A percentile compares a stretch with the other conserved stretches of the same genome.
These are phyloP conservation scores for Cladosporium colombiae DNA, from an alignment of 2,329 filamentous ascomycete species.

Conservation along the genomic window DNA sequence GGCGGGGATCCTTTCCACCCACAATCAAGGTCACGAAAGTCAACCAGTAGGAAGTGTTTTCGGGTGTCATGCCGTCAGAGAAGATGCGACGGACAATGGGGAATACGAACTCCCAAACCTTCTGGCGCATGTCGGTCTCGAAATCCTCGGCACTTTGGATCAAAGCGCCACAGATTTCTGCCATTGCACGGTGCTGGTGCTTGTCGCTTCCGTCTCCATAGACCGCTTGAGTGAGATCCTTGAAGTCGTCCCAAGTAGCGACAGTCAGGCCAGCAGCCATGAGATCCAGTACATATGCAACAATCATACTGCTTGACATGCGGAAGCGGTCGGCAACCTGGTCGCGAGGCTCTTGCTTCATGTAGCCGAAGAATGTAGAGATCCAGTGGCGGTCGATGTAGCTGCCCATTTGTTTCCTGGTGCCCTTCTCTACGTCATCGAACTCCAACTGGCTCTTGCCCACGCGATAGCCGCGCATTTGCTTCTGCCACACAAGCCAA, in stretches of 20 bases:
- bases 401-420: slow-evolving; percentile 76
- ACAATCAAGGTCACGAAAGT: slow-evolving; percentile 88
- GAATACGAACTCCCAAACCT: slow-evolving; percentile 86
- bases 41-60: slow-evolving; percentile 93
- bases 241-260: slow-evolving; percentile 83
- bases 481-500: slow-evolving; percentile 94
- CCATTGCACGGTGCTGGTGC: slow-evolving; percentile 92
- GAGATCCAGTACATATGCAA: slow-evolving; percentile 88
- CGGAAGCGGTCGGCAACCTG: slow-evolving; percentile 79
- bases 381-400: slow-evolving; percentile 85
- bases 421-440: slow-evolving; percentile 74
- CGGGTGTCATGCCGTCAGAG: slow-evolving; percentile 87
- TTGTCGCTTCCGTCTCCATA: slow-evolving; percentile 95
- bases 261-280: slow-evolving; percentile 77
- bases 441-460: slow-evolving; percentile 72
- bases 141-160: slow-evolving; percentile 80
- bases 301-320: slow-evolving; percentile 80
- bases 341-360: slow-evolving; percentile 95
- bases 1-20: slow-evolving; percentile 84
- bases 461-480: slow-evolving; percentile 75
- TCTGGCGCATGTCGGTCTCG: slow-evolving; percentile 68
- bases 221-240: slow-evolving; percentile 72
- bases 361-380: slow-evolving; percentile 80
- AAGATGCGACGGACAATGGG: slow-evolving; percentile 85
- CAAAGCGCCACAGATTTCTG: slow-evolving; percentile 87